phyloP scores from a whole-genome alignment of 2,329 filamentous ascomycete genomes.

The Pestalotiopsis fici region DNA sequence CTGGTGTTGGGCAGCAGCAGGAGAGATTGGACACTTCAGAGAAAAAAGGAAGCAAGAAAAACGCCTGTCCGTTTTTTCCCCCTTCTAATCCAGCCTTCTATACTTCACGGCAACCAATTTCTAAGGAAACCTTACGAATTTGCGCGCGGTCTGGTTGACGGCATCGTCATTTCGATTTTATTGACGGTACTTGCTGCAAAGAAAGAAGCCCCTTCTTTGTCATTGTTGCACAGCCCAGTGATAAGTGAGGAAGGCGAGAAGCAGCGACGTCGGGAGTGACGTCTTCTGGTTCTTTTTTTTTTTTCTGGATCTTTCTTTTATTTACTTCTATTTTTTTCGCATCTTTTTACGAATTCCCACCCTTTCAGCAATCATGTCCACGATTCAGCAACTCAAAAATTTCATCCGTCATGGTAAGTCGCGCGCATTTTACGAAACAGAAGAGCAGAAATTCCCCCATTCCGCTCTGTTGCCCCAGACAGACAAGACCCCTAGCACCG shows the following conservation, averaged over 20 bases:
- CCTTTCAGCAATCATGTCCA: slow-evolving; percentile 48
- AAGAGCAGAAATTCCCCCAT: slow-evolving; percentile 7
- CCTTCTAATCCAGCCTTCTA: neutral
- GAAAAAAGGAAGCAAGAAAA: neutral
- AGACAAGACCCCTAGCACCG: neutral
- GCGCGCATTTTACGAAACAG: slow-evolving; percentile 4
- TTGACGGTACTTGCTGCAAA: neutral
- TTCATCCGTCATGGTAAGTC: slow-evolving; percentile 85
- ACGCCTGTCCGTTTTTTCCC: neutral
- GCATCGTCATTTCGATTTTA: neutral
- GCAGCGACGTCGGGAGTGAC: slow-evolving; percentile 19
- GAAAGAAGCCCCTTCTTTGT: neutral
- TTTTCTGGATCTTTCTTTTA: neutral
- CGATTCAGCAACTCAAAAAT: slow-evolving; percentile 95
- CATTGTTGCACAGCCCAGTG: slow-evolving; percentile 2
- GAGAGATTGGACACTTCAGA: neutral
- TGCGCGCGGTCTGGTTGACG: neutral
- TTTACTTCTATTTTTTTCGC: neutral
- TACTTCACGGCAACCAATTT: neutral
- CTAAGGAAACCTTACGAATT: neutral
- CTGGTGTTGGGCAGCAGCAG: neutral
- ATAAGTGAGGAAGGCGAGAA: slow-evolving; percentile 2
- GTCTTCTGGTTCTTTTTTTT: slow-evolving; percentile 8
- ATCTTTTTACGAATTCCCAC: neutral
- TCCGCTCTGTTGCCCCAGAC: neutral